Base-by-base conservation (phyloP, 495 filamentous ascomycete genomes). In the Corynascus novoguineensis region DNA sequence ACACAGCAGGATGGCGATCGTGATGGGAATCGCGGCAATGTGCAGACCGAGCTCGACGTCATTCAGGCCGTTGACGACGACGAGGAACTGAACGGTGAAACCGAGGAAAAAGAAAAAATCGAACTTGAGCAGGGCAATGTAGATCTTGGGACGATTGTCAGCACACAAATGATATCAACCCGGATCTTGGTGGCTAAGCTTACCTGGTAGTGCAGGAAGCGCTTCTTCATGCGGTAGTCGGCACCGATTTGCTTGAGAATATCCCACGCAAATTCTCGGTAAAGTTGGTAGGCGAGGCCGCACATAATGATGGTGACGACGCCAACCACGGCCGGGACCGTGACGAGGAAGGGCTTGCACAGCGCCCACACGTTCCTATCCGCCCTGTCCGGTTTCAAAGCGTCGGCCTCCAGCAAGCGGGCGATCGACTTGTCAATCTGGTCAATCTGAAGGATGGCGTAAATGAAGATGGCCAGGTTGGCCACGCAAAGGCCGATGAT, bases 81-180 rank as follows among this genome's bases (percentile, higher is more conserved):
- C 93, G 28, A 98, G 77, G 73, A 98, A 97, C 68, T 98, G 93
- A 35, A 98, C 86, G 6, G 92, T 97, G 67, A 98, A 98, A 14
- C 91, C 93, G 50, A 98, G 83, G 81, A 98, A 98, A 80, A 98
- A 96, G 82, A 98, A 98, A 72, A 98, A 97, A 74, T 98, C 93
- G 71, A 98, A 98, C 71, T 98, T 98, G 50, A 98, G 80, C 10
- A 97, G 82, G 34, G 95, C 89, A 64, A 98, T 97, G 73, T 96
- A 98, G 66, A 98, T 91, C 92, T 97, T 40, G 10, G 5, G n/a
- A n/a, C 3, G 3, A 3, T 27, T 24, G 31, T 51, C 14, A 51
- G 49, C 2, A 17, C 31, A n/a, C 9, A 22, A 22, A 3, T 40
- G 15, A 5, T 8, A 5, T 35, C 31, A 12, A 4, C 19, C 10